These are phyloP conservation scores for Dendrobium chrysotoxum DNA, from an alignment of 106 monocot species.

Conservation along the genomic window DNA sequence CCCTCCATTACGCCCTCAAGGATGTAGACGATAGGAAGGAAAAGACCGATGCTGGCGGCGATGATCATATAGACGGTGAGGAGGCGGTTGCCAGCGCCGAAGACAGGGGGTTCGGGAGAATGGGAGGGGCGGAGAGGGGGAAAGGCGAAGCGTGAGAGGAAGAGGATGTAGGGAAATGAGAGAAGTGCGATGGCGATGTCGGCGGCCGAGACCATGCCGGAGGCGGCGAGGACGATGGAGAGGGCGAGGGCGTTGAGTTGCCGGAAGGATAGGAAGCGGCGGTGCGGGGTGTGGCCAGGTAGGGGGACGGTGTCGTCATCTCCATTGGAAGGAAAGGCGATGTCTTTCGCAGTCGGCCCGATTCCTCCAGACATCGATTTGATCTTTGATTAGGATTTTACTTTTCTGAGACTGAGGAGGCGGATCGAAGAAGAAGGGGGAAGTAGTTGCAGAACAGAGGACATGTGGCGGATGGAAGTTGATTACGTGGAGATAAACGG, in stretches of 20 bases:
- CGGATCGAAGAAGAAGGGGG: neutral
- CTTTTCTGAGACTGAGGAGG: neutral
- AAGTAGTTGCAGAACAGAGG: neutral
- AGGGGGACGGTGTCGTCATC: neutral
- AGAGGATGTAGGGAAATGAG: conserved; percentile 41
- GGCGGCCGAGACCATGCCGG: conserved; percentile 37
- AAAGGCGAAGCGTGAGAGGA: conserved; percentile 48
- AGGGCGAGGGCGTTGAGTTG: conserved; percentile 61
- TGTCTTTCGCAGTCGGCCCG: neutral
- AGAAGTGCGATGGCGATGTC: conserved; percentile 48
- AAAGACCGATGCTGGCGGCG: conserved; percentile 44
- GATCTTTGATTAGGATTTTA: neutral
- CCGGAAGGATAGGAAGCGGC: conserved; percentile 50
- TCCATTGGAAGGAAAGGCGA: neutral
- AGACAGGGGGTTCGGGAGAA: conserved; percentile 19
- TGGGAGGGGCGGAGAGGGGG: conserved; percentile 33
- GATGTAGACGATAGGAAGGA: conserved; percentile 54
- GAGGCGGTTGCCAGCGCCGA: conserved; percentile 15
- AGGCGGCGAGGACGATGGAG: conserved; percentile 36
- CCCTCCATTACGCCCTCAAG: conserved; percentile 27
- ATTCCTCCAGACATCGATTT: neutral
- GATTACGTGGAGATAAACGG: too few species aligned
- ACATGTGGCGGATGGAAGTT: neutral
- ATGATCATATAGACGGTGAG: conserved; percentile 27
- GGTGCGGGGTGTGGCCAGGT: conserved; percentile 3